phyloP scores from a whole-genome alignment of 352 stramenopile species.

The Globisporangium carolinianum region DNA sequence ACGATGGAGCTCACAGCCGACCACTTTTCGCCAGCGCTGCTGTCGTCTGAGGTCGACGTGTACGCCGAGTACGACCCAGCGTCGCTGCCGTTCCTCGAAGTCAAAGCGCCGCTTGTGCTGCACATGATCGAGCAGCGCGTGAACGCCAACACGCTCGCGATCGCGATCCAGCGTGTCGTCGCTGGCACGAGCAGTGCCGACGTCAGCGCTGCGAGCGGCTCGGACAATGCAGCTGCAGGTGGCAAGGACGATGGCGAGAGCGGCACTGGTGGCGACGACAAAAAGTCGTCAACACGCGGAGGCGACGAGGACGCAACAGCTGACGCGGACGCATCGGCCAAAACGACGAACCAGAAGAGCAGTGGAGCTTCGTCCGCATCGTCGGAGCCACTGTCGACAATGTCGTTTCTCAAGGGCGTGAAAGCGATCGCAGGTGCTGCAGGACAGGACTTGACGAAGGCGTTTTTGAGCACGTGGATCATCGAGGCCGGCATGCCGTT shows the following conservation, averaged over 20 bases:
- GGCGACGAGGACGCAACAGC: constrained; percentile 24
- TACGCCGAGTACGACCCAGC: constrained; percentile 78
- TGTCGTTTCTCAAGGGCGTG: constrained; percentile 75
- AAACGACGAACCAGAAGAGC: constrained; percentile 3
- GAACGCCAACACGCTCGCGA: constrained; percentile 57
- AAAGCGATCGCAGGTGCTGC: constrained; percentile 73
- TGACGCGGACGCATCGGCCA: constrained; percentile 3
- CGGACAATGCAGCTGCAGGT: constrained; percentile 18
- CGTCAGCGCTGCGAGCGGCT: constrained; percentile 5
- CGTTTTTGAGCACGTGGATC: constrained; percentile 80
- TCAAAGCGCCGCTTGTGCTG: constrained; percentile 76
- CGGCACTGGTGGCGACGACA: constrained; percentile 19
- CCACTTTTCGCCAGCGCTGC: constrained; percentile 45
- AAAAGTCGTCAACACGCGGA: constrained; percentile 13
- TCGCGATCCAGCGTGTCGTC: constrained; percentile 75
- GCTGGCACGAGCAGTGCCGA: constrained; percentile 30
- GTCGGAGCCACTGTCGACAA: constrained; percentile 58
- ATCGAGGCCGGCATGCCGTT: constrained; percentile 78
- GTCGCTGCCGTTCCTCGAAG: constrained; percentile 66
- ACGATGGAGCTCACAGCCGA: constrained; percentile 79
- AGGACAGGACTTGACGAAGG: constrained; percentile 72
- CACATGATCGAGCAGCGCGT: constrained; percentile 87
- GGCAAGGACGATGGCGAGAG: constrained; percentile 23
- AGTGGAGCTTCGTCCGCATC: constrained; percentile 10
- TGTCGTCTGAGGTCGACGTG: constrained; percentile 77